Percentiles rank a stretch among this genome's conserved stretches.
Conservation (phyloP, 768 basidiomycete species). For the Cyclocybe aegerita region DNA sequence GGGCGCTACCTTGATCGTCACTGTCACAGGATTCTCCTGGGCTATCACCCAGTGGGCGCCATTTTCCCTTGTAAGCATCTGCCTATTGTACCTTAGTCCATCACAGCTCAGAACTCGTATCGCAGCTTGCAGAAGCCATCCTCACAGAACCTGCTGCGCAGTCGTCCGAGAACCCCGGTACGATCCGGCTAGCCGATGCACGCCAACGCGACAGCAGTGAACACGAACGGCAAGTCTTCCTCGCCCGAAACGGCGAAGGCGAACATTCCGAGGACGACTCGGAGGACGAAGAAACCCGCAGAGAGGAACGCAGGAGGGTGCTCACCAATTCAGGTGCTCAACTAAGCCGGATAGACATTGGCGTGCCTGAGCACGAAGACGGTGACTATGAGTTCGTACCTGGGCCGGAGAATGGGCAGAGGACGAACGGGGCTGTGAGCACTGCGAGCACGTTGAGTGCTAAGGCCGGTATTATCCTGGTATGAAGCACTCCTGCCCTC, state of each 20-base stretch:
- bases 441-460: conserved; percentile 51
- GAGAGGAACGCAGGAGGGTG: conserved; percentile 25
- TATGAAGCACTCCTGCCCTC: conserved; percentile 32
- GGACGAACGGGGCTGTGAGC: conserved; percentile 3
- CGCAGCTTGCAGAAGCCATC: conserved; percentile 82
- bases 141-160: conserved; percentile 54
- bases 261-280: conserved; percentile 29
- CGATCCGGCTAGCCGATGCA: conserved; percentile 46
- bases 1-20: conserved; percentile 75
- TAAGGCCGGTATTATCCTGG: conserved; percentile 87
- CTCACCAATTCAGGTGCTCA: conserved; percentile 48
- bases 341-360: conserved; percentile 45
- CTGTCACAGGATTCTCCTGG: conserved; percentile 88
- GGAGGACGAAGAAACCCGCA: conserved; percentile 19
- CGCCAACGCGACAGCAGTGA: conserved; percentile 18
- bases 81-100: not conserved
- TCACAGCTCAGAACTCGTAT: not conserved
- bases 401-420: conserved; percentile 3
- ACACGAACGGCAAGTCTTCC: conserved; percentile 29
- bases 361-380: conserved; percentile 15
- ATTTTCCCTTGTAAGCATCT: conserved; percentile 70
- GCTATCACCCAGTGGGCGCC: conserved; percentile 93
- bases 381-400: conserved; percentile 31
- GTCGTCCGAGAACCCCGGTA: conserved; percentile 28
- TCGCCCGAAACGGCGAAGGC: conserved; percentile 26